Evolutionary conservation across 1,139 yeast species (phyloP).

Genomic region (Sugiyamaella grinbergsii): DNA sequence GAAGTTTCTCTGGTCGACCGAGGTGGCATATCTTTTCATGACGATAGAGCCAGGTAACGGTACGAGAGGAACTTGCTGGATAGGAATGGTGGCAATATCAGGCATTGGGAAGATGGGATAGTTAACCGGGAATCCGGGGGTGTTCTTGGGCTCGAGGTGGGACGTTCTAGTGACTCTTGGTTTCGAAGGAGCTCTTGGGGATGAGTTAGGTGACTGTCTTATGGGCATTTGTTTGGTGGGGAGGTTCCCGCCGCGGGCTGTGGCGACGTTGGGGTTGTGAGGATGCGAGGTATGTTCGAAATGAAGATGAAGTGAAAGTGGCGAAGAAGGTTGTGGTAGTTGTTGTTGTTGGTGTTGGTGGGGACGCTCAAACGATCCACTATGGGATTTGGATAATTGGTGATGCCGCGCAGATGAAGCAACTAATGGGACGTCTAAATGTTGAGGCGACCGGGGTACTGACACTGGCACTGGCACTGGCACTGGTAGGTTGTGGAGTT

Average conservation of each 20-base stretch:
- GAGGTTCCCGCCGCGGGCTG: slow-evolving; percentile 2
- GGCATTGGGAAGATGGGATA: slow-evolving; percentile 17
- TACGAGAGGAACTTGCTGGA: slow-evolving; percentile 39
- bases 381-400: no score
- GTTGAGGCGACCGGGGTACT: no score
- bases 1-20: slow-evolving; percentile 69
- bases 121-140: slow-evolving; percentile 14
- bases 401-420: slow-evolving; percentile 11
- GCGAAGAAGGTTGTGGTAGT: not conserved
- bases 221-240: not conserved
- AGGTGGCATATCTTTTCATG: slow-evolving; percentile 67
- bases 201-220: slow-evolving; percentile 4
- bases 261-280: not conserved
- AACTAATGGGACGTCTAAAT: not conserved
- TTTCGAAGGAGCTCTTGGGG: slow-evolving; percentile 9
- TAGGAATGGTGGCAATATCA: slow-evolving; percentile 20
- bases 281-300: slow-evolving; percentile 1
- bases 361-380: no score
- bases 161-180: slow-evolving; percentile 12
- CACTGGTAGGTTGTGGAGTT: no score
- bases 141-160: slow-evolving; percentile 11
- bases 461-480: no score
- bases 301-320: slow-evolving; percentile 1
- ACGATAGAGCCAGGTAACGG: slow-evolving; percentile 45
- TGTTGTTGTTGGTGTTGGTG: not conserved